A percentile compares a stretch with the other conserved stretches of the same genome.
These are phyloP conservation scores for Umbelopsis ramanniana DNA, from an alignment of 192 early-diverging fungal species.

Conservation along the genomic window DNA sequence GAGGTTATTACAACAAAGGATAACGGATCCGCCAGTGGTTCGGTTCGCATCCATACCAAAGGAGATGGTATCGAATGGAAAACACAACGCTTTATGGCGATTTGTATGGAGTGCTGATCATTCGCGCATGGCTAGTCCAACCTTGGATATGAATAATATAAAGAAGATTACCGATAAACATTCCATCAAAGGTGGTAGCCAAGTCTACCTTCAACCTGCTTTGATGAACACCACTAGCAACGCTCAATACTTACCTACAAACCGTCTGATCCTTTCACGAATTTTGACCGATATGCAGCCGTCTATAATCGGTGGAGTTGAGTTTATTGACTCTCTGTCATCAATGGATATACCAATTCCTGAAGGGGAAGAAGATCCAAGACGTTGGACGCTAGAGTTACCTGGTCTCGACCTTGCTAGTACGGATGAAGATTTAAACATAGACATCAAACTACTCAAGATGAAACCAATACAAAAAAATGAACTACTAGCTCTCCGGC, in stretches of 20 bases:
- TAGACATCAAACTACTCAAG: conserved; percentile 22
- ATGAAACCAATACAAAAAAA: conserved; percentile 25
- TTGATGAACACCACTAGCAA: not conserved
- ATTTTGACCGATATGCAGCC: not conserved
- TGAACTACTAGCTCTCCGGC: conserved; percentile 26
- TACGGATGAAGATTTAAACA: conserved; percentile 21
- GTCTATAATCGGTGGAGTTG: not conserved
- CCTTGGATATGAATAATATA: conserved; percentile 6
- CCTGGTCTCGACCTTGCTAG: conserved; percentile 2
- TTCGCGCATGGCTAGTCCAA: not conserved
- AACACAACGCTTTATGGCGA: not conserved
- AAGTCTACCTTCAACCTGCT: conserved; percentile 2
- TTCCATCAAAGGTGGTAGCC: conserved; percentile 12
- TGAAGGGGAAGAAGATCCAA: conserved; percentile 12
- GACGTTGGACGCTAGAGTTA: conserved; percentile 27
- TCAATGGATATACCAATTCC: not conserved
- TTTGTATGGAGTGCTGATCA: conserved; percentile 12
- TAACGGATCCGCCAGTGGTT: not conserved
- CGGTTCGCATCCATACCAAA: conserved; percentile 7
- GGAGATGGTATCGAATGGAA: not conserved
- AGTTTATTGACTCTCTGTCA: not conserved
- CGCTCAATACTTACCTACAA: not conserved
- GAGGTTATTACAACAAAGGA: not conserved
- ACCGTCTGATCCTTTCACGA: not conserved
- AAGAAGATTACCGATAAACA: conserved; percentile 12